phyloP scores from a whole-genome alignment of 306 rosid species.

The Trifolium subterraneum region DNA sequence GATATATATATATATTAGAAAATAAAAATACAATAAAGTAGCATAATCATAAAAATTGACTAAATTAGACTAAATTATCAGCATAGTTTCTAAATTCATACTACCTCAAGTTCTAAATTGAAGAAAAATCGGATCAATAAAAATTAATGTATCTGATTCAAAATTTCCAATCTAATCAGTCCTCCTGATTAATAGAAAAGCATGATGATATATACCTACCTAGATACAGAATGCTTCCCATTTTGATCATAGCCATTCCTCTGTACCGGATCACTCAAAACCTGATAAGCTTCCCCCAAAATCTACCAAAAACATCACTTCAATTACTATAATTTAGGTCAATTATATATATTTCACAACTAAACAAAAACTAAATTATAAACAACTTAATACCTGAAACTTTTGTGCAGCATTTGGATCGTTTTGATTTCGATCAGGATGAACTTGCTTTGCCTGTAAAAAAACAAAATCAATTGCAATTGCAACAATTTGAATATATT shows the following conservation, averaged over 20 bases:
- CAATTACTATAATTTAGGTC: not conserved
- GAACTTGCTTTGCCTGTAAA: constrained; percentile 88
- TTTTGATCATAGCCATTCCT: constrained; percentile 78
- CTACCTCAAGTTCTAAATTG: too few relatives aligned
- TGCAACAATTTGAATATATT: not conserved
- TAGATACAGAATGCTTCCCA: constrained; percentile 77
- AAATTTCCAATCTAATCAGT: too few relatives aligned
- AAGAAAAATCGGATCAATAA: too few relatives aligned
- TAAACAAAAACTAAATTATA: too few relatives aligned
- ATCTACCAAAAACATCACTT: constrained; percentile 47
- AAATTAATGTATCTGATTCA: too few relatives aligned
- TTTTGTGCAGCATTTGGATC: constrained; percentile 89
- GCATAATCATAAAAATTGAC: too few relatives aligned
- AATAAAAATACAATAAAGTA: too few relatives aligned
- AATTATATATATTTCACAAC: not conserved
- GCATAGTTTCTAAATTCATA: too few relatives aligned
- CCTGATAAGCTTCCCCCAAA: constrained; percentile 91
- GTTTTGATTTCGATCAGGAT: constrained; percentile 90
- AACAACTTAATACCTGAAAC: constrained; percentile 48
- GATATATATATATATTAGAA: too few relatives aligned
- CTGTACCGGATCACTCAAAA: constrained; percentile 82
- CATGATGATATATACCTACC: constrained; percentile 66
- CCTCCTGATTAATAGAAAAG: not conserved
- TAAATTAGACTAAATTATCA: too few relatives aligned
- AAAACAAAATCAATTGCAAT: not conserved